Percentiles rank a stretch among this genome's conserved stretches.
phyloP scores from a whole-genome alignment of 352 stramenopile genomes.

The Pythium brassicae region DNA sequence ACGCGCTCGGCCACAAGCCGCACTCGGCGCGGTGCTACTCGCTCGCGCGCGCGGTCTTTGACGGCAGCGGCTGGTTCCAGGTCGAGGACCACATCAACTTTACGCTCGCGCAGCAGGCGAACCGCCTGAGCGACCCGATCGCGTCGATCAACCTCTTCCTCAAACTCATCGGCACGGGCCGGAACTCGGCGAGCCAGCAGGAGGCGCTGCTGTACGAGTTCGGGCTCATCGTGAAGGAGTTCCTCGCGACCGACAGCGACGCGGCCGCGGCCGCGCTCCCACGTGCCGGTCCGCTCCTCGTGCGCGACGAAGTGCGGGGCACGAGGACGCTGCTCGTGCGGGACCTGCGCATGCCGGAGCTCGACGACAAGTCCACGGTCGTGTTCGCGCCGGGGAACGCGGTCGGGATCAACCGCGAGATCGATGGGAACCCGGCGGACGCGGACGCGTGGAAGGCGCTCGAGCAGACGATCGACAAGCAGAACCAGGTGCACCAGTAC shows the following conservation, averaged over 20 bases:
- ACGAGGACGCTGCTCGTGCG: constrained; percentile 61
- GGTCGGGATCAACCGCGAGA: constrained; percentile 56
- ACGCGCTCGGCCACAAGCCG: constrained; percentile 58
- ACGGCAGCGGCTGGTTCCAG: constrained; percentile 78
- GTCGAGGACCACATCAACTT: constrained; percentile 89
- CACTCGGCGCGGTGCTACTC: constrained; percentile 84
- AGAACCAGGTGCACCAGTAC: constrained; percentile 63
- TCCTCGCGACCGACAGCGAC: constrained; percentile 35
- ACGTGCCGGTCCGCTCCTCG: constrained; percentile 23
- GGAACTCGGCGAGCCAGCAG: constrained; percentile 80
- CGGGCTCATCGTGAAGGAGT: constrained; percentile 77
- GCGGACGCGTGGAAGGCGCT: constrained; percentile 60
- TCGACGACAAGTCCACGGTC: constrained; percentile 79
- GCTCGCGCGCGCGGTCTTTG: constrained; percentile 71
- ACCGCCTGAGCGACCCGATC: constrained; percentile 71
- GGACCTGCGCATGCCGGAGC: constrained; percentile 73
- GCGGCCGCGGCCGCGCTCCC: constrained; percentile 22
- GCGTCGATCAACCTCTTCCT: constrained; percentile 82
- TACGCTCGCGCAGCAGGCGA: constrained; percentile 77
- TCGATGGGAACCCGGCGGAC: constrained; percentile 61
- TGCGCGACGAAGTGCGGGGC: constrained; percentile 12
- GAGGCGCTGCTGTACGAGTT: constrained; percentile 83
- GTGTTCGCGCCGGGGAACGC: constrained; percentile 79
- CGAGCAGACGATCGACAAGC: constrained; percentile 46
- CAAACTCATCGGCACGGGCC: constrained; percentile 78